A percentile compares a stretch with the other conserved stretches of the same genome.
Evolutionary conservation across 140 eudicot genomes (phyloP).

Genomic region (Bidens hawaiensis): DNA sequence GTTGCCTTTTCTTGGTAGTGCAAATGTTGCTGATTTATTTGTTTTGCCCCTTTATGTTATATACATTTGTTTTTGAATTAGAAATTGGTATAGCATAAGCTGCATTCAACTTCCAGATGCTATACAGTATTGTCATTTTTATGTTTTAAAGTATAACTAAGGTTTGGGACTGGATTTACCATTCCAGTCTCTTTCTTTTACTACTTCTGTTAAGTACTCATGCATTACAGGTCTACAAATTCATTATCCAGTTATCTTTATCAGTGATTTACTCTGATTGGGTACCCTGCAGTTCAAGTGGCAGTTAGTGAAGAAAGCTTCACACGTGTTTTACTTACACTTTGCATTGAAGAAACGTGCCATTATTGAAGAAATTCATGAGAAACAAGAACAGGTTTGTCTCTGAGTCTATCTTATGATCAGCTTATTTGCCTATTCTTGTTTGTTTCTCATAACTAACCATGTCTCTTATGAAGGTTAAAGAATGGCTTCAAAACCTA

Average conservation of each 20-base stretch:
- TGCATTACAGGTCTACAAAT: constrained; percentile 6
- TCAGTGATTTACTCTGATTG: constrained; percentile 8
- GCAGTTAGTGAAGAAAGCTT: constrained; percentile 87
- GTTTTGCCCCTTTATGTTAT: background rate
- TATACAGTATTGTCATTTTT: too few species aligned
- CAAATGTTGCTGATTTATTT: background rate
- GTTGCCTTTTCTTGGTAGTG: background rate
- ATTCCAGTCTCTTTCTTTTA: background rate
- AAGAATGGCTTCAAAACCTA: constrained; percentile 94
- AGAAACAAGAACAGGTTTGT: constrained; percentile 97
- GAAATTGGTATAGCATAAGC: background rate
- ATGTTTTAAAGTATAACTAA: too few species aligned
- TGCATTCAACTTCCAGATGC: constrained; percentile 3
- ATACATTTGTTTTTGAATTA: background rate
- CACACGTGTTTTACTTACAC: constrained; percentile 82
- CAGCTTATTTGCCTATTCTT: background rate
- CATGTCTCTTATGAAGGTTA: constrained; percentile 53
- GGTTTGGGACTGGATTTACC: constrained; percentile 7
- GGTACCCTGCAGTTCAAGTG: constrained; percentile 68
- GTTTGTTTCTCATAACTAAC: background rate
- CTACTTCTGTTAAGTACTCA: too few species aligned
- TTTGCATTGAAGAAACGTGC: constrained; percentile 91
- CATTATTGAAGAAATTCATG: constrained; percentile 88
- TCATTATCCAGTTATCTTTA: background rate
- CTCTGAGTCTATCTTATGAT: background rate